Conservation (phyloP, 2,329 filamentous ascomycete genomes). For the Neonectria neomacrospora region DNA sequence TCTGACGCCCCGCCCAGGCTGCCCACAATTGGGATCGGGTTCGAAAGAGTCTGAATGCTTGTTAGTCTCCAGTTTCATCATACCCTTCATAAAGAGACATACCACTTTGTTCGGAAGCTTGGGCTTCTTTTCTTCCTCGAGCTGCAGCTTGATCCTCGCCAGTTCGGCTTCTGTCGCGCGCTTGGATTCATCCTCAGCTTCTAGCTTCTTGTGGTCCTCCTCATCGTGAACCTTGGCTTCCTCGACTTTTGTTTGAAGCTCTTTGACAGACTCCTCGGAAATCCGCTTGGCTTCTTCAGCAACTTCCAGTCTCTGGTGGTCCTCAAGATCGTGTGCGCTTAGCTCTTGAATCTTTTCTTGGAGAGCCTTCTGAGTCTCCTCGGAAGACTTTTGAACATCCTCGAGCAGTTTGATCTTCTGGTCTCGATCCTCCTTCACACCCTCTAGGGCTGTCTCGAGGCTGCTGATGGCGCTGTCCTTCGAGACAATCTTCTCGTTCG, state of each 20-base stretch:
- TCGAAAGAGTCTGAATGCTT: neutral
- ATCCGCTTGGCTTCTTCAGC: conserved; percentile 8
- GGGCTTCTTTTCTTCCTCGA: conserved; percentile 10
- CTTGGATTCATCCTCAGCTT: conserved; percentile 7
- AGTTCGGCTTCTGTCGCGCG: neutral
- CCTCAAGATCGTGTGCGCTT: conserved; percentile 11
- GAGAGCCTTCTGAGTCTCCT: conserved; percentile 7
- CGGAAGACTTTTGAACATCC: conserved; percentile 1
- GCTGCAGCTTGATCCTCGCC: conserved; percentile 2
- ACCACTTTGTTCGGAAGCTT: conserved; percentile 10
- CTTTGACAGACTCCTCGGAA: conserved; percentile 2
- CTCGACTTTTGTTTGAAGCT: conserved; percentile 1
- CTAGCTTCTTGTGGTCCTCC: neutral
- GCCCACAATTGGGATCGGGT: conserved; percentile 6
- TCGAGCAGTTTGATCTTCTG: conserved; percentile 7
- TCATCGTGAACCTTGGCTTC: conserved; percentile 1
- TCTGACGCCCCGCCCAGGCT: conserved; percentile 5
- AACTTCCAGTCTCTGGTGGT: conserved; percentile 10
- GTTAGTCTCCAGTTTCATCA: neutral
- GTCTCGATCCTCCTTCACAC: neutral
- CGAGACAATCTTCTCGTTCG: neutral
- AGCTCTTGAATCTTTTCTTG: conserved; percentile 6
- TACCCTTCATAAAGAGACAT: neutral
- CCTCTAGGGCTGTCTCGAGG: neutral
- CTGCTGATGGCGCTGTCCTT: conserved; percentile 4